Base-by-base conservation (phyloP, 768 basidiomycete species). In the Leccinum incarnatum region DNA sequence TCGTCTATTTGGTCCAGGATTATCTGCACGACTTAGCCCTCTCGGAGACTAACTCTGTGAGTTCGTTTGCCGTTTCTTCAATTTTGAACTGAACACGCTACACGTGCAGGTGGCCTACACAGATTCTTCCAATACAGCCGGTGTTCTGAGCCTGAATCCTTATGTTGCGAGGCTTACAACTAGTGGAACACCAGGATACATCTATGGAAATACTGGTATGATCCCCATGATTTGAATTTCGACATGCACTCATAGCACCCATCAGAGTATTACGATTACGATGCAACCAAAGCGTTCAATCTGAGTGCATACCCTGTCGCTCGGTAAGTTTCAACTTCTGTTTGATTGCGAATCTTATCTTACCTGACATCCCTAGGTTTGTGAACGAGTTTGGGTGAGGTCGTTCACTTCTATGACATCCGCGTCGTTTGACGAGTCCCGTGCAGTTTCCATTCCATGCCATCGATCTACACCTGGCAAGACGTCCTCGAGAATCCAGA, bases 381-480 rank as follows among this genome's bases (percentile, higher is more conserved):
- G 75, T 84, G 46, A 84, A 84, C 59, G 83, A 86, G 61, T 85
- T 85, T 55, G 83, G 83, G 79, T 82, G 56, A 51, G 76, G 60
- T 34, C 53, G 17, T 19, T 8, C 17, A 52, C 23, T 25, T 29
- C 17, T 4, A 5, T 15, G 36, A 21, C 15, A 17, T 8, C 3
- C 14, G 25, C 3, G 29, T 58, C 17, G 19, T 45, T 45, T 25
- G 14, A 51, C 14, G 5, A 7, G 3, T 29, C 21, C 30, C 1
- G 34, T 21, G n/a, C 37, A 83, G 83, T 10, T 84, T 83, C 70
- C 84, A 84, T 66, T 85, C 83, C 0, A 82, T 83, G 79, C 84
- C 83, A 5, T 84, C 83, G 1, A 81, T 85, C 69, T 85, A 83
- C 60, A 79, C 73, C 53, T 86, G 83, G 83, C 76, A 83, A 63